Percentiles rank a stretch among this genome's conserved stretches.
phyloP scores from a whole-genome alignment of 108 stramenopile genomes.

The Stephanodiscus triporus region DNA sequence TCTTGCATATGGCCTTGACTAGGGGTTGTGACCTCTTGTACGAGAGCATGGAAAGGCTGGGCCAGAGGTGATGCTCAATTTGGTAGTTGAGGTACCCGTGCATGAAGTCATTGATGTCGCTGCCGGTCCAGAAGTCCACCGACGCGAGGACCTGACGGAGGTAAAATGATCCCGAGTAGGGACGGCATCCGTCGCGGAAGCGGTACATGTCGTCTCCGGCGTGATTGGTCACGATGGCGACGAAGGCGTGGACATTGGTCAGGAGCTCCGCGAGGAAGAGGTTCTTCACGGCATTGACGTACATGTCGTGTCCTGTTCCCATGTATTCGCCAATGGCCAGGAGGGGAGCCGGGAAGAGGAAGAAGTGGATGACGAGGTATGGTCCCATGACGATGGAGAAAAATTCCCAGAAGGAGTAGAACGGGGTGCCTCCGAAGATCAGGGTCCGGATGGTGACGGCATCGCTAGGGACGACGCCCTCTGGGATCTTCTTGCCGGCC shows the following conservation, averaged over 20 bases:
- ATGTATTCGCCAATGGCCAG: conserved; percentile 57
- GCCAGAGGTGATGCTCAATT: conserved; percentile 93
- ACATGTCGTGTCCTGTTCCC: conserved; percentile 49
- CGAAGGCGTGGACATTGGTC: conserved; percentile 85
- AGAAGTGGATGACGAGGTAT: conserved; percentile 80
- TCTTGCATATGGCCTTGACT: conserved; percentile 77
- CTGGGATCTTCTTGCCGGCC: conserved; percentile 62
- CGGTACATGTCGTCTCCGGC: conserved; percentile 92
- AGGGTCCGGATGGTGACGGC: conserved; percentile 67
- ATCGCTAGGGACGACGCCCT: conserved; percentile 63
- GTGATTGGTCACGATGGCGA: conserved; percentile 90
- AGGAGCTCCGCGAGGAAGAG: conserved; percentile 83
- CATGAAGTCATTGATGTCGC: conserved; percentile 80
- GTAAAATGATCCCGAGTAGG: conserved; percentile 85
- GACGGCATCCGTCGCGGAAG: conserved; percentile 85
- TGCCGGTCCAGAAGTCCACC: conserved; percentile 78
- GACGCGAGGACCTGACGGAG: conserved; percentile 87
- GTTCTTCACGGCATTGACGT: conserved; percentile 75
- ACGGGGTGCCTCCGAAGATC: conserved; percentile 55
- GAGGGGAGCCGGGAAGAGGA: conserved; percentile 69
- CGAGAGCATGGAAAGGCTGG: conserved; percentile 80
- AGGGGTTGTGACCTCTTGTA: conserved; percentile 84
- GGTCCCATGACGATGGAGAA: conserved; percentile 66
- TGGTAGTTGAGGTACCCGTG: conserved; percentile 94
- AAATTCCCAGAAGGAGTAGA: conserved; percentile 69